Evolutionary conservation across 345 rosid genomes (phyloP).

Genomic region (Syzygium aqueum): DNA sequence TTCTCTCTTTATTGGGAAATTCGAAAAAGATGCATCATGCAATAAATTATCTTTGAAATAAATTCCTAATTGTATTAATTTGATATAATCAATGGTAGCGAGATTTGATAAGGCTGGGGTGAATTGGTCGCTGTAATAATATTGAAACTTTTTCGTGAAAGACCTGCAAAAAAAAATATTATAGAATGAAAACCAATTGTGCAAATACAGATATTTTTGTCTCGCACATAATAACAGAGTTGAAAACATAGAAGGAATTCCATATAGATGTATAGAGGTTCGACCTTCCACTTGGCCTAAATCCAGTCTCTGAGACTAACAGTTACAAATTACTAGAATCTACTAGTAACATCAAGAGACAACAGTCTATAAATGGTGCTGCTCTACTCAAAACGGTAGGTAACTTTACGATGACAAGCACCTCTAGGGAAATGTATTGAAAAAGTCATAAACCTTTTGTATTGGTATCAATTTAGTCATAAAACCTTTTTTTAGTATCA

Average conservation of each 20-base stretch:
- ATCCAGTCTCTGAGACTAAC: fast-evolving
- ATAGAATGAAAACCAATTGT: background rate
- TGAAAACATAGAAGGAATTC: background rate
- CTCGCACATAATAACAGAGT: background rate
- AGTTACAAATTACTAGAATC: fast-evolving
- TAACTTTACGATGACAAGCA: background rate
- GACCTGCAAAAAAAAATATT: background rate
- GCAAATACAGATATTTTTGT: background rate
- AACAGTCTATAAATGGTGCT: background rate
- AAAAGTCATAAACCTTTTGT: too few species aligned
- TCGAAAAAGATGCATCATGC: background rate
- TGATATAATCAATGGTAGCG: fast-evolving
- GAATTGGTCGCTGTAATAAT: background rate
- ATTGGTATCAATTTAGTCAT: too few species aligned
- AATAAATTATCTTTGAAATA: background rate
- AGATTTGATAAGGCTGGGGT: background rate
- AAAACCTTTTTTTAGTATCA: too few species aligned
- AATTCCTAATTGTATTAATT: background rate
- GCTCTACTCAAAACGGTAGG: background rate
- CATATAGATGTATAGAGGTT: background rate
- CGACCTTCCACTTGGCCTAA: fast-evolving
- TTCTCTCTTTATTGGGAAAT: background rate
- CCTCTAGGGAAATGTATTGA: background rate
- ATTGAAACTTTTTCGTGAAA: fast-evolving
- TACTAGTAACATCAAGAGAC: too few species aligned